phyloP scores from a whole-genome alignment of 2,329 filamentous ascomycete species.

The Ascochyta pisi region DNA sequence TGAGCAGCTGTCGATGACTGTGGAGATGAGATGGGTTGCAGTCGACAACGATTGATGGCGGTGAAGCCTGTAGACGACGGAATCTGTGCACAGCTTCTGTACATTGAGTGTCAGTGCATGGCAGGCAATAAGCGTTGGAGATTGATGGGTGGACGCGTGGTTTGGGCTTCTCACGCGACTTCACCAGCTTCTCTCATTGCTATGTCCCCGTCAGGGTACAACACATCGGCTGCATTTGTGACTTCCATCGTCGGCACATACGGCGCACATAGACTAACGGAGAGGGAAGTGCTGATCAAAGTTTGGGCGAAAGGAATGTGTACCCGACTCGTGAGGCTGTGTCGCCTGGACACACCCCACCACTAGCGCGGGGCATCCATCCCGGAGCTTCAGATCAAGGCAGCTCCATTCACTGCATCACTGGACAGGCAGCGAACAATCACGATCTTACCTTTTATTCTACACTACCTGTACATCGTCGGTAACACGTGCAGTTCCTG shows the following conservation, averaged over 20 bases:
- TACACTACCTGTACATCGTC: neutral
- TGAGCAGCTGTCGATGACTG: constrained; percentile 14
- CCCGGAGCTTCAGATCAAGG: constrained; percentile 28
- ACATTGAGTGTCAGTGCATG: constrained; percentile 3
- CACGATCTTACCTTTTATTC: neutral
- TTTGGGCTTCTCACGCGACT: constrained; percentile 35
- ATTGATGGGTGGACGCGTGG: constrained; percentile 17
- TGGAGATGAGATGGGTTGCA: constrained; percentile 17
- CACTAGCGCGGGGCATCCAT: constrained; percentile 25
- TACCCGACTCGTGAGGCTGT: neutral
- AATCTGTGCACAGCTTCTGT: constrained; percentile 1
- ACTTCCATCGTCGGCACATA: constrained; percentile 1
- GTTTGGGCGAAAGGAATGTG: neutral
- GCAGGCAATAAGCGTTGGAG: neutral
- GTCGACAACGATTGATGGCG: constrained; percentile 31
- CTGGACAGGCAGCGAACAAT: neutral
- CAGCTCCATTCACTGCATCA: constrained; percentile 25
- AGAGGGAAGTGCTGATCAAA: neutral
- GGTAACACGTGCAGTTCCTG: neutral
- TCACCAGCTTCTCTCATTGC: constrained; percentile 15
- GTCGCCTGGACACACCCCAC: constrained; percentile 8
- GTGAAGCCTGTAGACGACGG: constrained; percentile 30
- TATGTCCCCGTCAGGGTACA: constrained; percentile 15
- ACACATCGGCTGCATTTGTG: neutral
- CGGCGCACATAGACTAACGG: neutral